Base-by-base conservation (phyloP, 176 grass and related monocot species). In the Dactylis glomerata region DNA sequence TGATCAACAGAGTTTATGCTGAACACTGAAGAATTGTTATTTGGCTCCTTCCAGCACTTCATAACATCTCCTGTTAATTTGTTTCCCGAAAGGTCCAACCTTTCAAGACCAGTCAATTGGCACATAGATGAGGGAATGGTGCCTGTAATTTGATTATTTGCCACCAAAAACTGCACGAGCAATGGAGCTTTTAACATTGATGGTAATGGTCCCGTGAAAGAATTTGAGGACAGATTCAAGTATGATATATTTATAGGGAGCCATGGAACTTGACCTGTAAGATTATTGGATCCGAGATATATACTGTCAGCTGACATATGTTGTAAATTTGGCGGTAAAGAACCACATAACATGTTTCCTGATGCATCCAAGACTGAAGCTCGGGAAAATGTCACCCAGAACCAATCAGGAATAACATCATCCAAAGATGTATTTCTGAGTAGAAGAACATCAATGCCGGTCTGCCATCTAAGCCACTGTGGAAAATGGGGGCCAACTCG, bases 141-240 rank as follows among this genome's bases (percentile, higher is more conserved):
- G 7, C 63, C 63, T 0, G 63, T 36, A 36, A 67, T 22, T 67
- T 67, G 63, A 36, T 67, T 67, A 10, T 67, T 34, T 20, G 1
- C 63, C 0, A 67, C 0, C 8, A 36, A 10, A 5, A 67, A 20
- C 0, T 0, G 0, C 1, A 0, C 0, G 9, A 5, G 15, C 0
- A 20, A 3, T 67, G 63, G 63, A 67, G 0, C 16, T 36, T 22
- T 36, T 67, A 67, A 16, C 32, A 5, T 3, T 2, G 8, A 19
- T 36, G 32, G 31, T 17, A 64, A 3, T 32, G 61, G 3, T 7
- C 63, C 63, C 0, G 63, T 34, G 1, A 66, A 36, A 36, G 32
- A 67, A 32, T 67, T 67, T 67, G 63, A 67, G 0, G 63, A 67
- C 1, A 67, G 32, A 11, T 36, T 9, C 31, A 67, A 10, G 0